phyloP scores from a whole-genome alignment of 2,329 filamentous ascomycete genomes.

The Cercospora beticola region DNA sequence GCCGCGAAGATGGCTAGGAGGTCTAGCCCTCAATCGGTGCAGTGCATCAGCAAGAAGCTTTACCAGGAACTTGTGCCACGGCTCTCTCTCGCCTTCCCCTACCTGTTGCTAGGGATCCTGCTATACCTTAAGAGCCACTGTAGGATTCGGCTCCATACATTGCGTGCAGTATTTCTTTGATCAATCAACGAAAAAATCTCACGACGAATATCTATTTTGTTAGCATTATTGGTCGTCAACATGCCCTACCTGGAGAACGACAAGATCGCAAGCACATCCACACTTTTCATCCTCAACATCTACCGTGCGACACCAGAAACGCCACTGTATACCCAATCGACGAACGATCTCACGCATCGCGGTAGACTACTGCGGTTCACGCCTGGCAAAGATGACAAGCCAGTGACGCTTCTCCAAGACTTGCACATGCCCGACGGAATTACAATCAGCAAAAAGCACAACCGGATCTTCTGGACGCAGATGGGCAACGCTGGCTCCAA shows the following conservation, averaged over 20 bases:
- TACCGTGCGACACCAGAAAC: conserved; percentile 18
- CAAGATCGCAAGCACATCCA: background rate
- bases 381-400: conserved; percentile 5
- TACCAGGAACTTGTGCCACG: background rate
- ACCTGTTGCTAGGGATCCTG: background rate
- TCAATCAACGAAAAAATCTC: background rate
- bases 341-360: conserved; percentile 17
- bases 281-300: conserved; percentile 19
- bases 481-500: conserved; percentile 30
- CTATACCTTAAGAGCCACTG: background rate
- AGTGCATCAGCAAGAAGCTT: background rate
- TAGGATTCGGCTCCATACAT: background rate
- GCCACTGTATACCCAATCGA: conserved; percentile 12
- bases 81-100: background rate
- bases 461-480: conserved; percentile 38
- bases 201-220: background rate
- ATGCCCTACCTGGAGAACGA: background rate
- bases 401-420: conserved; percentile 6
- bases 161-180: background rate
- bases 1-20: background rate
- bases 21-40: background rate
- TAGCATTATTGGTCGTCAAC: background rate
- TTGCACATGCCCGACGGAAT: conserved; percentile 38
- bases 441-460: conserved; percentile 23
- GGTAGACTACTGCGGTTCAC: conserved; percentile 10